Base-by-base conservation (phyloP, 202 grass and related monocot genomes). In the Eragrostis tef region DNA sequence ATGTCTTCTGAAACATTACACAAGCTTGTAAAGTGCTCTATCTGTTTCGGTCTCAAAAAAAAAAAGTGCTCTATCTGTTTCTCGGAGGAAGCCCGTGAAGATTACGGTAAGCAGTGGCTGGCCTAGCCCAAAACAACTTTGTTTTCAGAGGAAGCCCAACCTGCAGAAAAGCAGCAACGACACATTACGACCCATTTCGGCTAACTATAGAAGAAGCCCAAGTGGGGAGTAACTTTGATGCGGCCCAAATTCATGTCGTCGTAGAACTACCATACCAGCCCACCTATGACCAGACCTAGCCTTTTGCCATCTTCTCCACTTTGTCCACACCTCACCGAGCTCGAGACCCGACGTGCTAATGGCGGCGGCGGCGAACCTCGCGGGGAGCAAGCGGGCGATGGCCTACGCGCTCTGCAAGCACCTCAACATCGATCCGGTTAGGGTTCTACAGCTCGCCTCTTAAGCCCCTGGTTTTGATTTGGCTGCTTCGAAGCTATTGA, bases 321-420 rank as follows among this genome's bases (percentile, higher is more conserved):
- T 21, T 19, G 67, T 20, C 75, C 26, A 45, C 31, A 43, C 21
- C 9, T 45, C 42, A 19, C 31, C 17, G 64, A 44, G 61, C 43
- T 61, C 75, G n/a, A 39, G 17, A 6, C 60, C 60, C 16, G 45
- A 45, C 64, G 54, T 31, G 45, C 71, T 77, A 64, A 84, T 87
- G 89, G 78, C 67, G 85, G 90, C 90, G 78, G 84, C 85, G 73
- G 84, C 58, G 21, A 76, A 77, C 71, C 6, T 65, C 27, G 59
- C 70, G 31, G 56, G n/a, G 84, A 79, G 84, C 83, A 94, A 94
- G 87, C 82, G 82, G 74, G 84, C 84, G 64, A 90, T 94, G 54
- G 84, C 75, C 50, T 79, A 76, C 69, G 91, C 88, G 62, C 89
- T 97, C 57, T 90, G 84, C 89, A 94, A 87, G 67, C 84, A 86